phyloP scores from a whole-genome alignment of 2,329 filamentous ascomycete species.

The Botrytis hyacinthi region DNA sequence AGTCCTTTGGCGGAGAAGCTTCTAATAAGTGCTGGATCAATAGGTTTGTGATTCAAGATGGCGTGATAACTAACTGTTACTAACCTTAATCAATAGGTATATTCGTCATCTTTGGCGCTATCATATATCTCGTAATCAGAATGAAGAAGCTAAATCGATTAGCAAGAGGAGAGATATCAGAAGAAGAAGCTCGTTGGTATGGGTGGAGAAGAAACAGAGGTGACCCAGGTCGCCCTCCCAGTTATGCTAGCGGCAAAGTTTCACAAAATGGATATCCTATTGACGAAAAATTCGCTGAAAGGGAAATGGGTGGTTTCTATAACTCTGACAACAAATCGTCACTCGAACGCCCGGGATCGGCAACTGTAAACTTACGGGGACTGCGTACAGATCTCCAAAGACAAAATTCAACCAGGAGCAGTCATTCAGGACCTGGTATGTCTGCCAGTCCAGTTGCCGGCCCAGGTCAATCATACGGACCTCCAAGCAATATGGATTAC shows the following conservation, averaged over 20 bases:
- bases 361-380: slow-evolving; percentile 3
- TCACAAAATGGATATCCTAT: slow-evolving; percentile 12
- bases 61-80: background rate
- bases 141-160: slow-evolving; percentile 31
- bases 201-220: slow-evolving; percentile 31
- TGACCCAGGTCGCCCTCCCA: slow-evolving; percentile 21
- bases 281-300: slow-evolving; percentile 13
- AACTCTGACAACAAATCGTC: slow-evolving; percentile 1
- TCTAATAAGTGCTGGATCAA: slow-evolving; percentile 34
- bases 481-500: background rate
- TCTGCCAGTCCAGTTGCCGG: slow-evolving; percentile 10
- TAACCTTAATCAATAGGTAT: slow-evolving; percentile 28
- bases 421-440: background rate
- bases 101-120: slow-evolving; percentile 34
- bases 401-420: slow-evolving; percentile 6
- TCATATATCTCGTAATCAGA: slow-evolving; percentile 32
- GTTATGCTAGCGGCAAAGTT: slow-evolving; percentile 9
- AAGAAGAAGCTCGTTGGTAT: slow-evolving; percentile 28
- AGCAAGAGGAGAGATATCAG: slow-evolving; percentile 30
- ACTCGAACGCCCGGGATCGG: slow-evolving; percentile 8
- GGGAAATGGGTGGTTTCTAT: slow-evolving; percentile 12
- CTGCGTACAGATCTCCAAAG: slow-evolving; percentile 18
- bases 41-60: slow-evolving; percentile 28
- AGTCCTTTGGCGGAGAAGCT: slow-evolving; percentile 32
- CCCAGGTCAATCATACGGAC: slow-evolving; percentile 3